Percentiles rank a stretch among this genome's conserved stretches.
phyloP scores from a whole-genome alignment of 305 asterid genomes.

The Ajuga reptans region DNA sequence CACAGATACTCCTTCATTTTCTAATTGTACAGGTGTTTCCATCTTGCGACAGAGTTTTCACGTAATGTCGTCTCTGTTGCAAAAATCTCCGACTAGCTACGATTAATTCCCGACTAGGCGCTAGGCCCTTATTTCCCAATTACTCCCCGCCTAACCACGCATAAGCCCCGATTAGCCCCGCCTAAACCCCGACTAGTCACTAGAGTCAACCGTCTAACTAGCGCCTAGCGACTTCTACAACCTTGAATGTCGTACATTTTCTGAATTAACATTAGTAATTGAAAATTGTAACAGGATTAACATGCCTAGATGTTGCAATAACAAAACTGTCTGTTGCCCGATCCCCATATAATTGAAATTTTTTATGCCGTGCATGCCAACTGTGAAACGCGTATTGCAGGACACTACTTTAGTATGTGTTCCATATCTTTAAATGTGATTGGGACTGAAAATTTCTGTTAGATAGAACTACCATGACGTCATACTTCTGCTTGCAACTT shows the following conservation, averaged over 20 bases:
- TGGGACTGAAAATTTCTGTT: not conserved
- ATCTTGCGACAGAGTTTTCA: not conserved
- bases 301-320: not conserved
- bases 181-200: too few relatives aligned
- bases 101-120: too few relatives aligned
- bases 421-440: not conserved
- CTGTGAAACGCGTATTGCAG: not conserved
- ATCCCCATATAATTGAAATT: not conserved
- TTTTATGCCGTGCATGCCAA: not conserved
- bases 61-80: not conserved
- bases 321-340: not conserved
- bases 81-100: too few relatives aligned
- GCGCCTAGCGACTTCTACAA: too few relatives aligned
- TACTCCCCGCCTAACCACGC: too few relatives aligned
- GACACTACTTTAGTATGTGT: not conserved
- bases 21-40: not conserved
- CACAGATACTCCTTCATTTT: too few relatives aligned
- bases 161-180: too few relatives aligned
- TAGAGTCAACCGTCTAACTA: too few relatives aligned
- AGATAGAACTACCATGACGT: not conserved
- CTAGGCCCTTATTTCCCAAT: too few relatives aligned
- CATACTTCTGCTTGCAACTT: slow-evolving; percentile 9
- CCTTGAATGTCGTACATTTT: not conserved
- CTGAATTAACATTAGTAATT: not conserved
- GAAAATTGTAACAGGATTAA: not conserved